Conservation (phyloP, 2,329 filamentous ascomycete genomes). For the Cladosporium sp. region DNA sequence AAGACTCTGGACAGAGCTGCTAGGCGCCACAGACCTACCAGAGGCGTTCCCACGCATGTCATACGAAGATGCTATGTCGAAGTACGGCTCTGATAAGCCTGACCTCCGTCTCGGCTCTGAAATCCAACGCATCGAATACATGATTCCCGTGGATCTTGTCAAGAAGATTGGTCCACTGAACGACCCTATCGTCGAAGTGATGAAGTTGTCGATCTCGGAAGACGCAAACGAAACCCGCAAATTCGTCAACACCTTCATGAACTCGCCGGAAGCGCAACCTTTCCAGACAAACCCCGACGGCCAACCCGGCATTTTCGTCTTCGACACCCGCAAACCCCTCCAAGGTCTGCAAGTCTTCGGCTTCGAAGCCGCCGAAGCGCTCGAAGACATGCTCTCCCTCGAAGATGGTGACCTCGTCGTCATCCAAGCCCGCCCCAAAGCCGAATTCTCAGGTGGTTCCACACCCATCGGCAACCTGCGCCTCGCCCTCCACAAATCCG, state of each 20-base stretch:
- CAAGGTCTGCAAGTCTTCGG: slow-evolving; percentile 74
- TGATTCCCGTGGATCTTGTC: slow-evolving; percentile 61
- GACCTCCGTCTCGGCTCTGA: slow-evolving; percentile 71
- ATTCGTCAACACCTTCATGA: slow-evolving; percentile 68
- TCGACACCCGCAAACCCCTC: slow-evolving; percentile 69
- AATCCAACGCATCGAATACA: slow-evolving; percentile 60
- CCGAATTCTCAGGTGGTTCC: slow-evolving; percentile 66
- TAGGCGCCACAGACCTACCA: slow-evolving; percentile 40
- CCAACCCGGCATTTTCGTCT: slow-evolving; percentile 74
- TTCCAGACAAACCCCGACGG: slow-evolving; percentile 69
- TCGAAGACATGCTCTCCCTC: slow-evolving; percentile 51
- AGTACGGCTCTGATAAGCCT: slow-evolving; percentile 87
- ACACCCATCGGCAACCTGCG: slow-evolving; percentile 69
- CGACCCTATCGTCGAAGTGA: slow-evolving; percentile 69
- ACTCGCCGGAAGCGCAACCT: slow-evolving; percentile 53
- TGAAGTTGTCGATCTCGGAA: slow-evolving; percentile 60
- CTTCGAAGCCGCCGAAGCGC: slow-evolving; percentile 61
- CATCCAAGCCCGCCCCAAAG: slow-evolving; percentile 69
- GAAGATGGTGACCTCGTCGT: slow-evolving; percentile 75
- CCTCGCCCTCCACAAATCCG: slow-evolving; percentile 63
- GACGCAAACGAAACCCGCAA: slow-evolving; percentile 51
- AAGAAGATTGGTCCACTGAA: slow-evolving; percentile 68
- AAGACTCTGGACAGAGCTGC: slow-evolving; percentile 51
- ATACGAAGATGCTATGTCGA: slow-evolving; percentile 73
- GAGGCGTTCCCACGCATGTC: slow-evolving; percentile 56